Conservation (phyloP, 805 yeast genomes). For the Blastobotrys chiropterorum region DNA sequence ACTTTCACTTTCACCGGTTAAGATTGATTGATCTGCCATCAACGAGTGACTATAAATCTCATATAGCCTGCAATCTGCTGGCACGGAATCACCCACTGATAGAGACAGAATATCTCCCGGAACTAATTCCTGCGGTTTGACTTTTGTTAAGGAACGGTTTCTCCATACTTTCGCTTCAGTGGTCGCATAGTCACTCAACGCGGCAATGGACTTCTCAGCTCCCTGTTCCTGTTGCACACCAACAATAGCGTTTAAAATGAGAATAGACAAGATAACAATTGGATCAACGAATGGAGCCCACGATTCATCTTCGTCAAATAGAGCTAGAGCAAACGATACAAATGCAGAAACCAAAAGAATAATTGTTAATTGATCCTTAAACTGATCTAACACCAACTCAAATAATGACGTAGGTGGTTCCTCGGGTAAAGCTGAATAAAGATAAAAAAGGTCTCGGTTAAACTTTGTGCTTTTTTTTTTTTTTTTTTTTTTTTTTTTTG, state of each 20-base stretch:
- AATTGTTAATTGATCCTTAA: conserved; percentile 80
- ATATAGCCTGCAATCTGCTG: conserved; percentile 87
- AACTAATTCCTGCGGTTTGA: conserved; percentile 80
- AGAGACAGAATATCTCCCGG: conserved; percentile 92
- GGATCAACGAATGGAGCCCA: conserved; percentile 33
- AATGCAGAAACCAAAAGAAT: conserved; percentile 83
- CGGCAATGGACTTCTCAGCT: conserved; percentile 88
- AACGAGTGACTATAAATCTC: conserved; percentile 79
- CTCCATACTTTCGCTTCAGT: conserved; percentile 87
- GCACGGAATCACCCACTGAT: conserved; percentile 89
- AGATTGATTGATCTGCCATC: conserved; percentile 93
- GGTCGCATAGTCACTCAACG: conserved; percentile 83
- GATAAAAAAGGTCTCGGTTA: neutral
- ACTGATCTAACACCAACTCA: conserved; percentile 33
- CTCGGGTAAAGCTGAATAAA: conserved; percentile 32
- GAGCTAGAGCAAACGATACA: conserved; percentile 81
- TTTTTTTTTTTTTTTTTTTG: too few relatives aligned
- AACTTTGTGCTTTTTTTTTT: neutral
- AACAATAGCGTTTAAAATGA: conserved; percentile 79
- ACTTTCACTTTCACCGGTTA: conserved; percentile 95
- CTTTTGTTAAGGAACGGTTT: conserved; percentile 65
- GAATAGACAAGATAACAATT: conserved; percentile 66
- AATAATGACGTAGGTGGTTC: conserved; percentile 34
- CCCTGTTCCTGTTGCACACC: conserved; percentile 95
- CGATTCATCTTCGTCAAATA: conserved; percentile 81